These are phyloP conservation scores for Trifolium fragiferum DNA, from an alignment of 306 rosid genomes.

Conservation along the genomic window DNA sequence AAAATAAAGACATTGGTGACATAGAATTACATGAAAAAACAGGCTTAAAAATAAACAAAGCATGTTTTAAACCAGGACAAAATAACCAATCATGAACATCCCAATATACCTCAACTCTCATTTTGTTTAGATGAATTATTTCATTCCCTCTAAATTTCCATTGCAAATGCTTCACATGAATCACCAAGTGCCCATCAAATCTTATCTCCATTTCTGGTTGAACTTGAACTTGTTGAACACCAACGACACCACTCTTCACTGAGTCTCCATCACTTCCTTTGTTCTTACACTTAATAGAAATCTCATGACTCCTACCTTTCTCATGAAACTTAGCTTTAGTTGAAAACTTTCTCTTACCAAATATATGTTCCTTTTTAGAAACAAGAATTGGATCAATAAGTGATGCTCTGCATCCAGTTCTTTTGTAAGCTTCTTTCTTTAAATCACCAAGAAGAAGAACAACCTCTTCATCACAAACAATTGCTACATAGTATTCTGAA, in stretches of 20 bases:
- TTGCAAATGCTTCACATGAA: slow-evolving; percentile 84
- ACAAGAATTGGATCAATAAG: slow-evolving; percentile 75
- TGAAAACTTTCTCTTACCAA: slow-evolving; percentile 74
- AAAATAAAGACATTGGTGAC: slow-evolving; percentile 33
- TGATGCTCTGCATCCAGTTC: slow-evolving; percentile 77
- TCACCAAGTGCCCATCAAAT: slow-evolving; percentile 72
- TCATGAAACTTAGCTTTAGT: slow-evolving; percentile 78
- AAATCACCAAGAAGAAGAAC: slow-evolving; percentile 81
- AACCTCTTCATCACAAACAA: slow-evolving; percentile 76
- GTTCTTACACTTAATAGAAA: slow-evolving; percentile 73
- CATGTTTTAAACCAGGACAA: slow-evolving; percentile 76
- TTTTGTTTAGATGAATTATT: slow-evolving; percentile 56
- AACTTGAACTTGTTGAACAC: slow-evolving; percentile 41
- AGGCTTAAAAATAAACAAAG: slow-evolving; percentile 81
- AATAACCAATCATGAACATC: slow-evolving; percentile 98
- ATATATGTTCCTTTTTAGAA: slow-evolving; percentile 76
- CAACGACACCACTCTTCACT: background rate
- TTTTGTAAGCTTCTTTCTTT: slow-evolving; percentile 76
- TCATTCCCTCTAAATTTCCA: slow-evolving; percentile 98
- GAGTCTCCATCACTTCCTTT: background rate
- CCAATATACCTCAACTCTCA: slow-evolving; percentile 79
- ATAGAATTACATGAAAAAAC: slow-evolving; percentile 45
- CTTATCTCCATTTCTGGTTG: slow-evolving; percentile 89
- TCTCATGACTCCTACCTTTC: slow-evolving; percentile 70
- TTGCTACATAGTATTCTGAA: slow-evolving; percentile 82